Evolutionary conservation across 75 land plant species (phyloP), one percentile per base, ranked within the genome.

Genomic region (Cupressus sempervirens): DNA sequence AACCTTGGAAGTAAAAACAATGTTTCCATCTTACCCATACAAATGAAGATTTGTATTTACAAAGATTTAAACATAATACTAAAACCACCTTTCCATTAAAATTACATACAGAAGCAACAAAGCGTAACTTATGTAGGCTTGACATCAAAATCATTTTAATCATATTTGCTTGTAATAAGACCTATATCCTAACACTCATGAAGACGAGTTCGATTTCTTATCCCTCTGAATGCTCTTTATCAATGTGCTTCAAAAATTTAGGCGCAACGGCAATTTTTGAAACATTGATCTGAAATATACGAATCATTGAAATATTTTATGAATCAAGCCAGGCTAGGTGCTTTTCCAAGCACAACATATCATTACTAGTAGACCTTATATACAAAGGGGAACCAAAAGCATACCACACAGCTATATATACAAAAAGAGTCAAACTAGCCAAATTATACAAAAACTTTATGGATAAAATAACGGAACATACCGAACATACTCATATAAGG

Each of bases 261-360:
- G 79, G 52, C 48, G n/a, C 48, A 79, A 45, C 45, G n/a, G 46
- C 45, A 79, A 1, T 45, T 79, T 43, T 10, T 7, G 46, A 26
- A 1, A 45, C 45, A 43, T 43, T 18, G n/a, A 20, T 79, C 7
- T 11, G 46, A 45, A 10, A n/a, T n/a, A n/a, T n/a, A n/a, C n/a
- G n/a, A n/a, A n/a, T n/a, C n/a, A n/a, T n/a, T n/a, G n/a, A n/a
- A n/a, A n/a, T n/a, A n/a, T n/a, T n/a, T n/a, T n/a, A n/a, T 23
- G 45, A 79, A 43, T 30, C 4, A 79, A 79, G 81, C 30, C 13
- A 45, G 81, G 30, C 14, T 7, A 40, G 74, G 74, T 12, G 12
- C 48, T n/a, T 79, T 79, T 76, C 41, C 79, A 76, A 45, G 46
- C 29, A 45, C 81, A 45, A 79, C 45, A 43, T 10, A 79, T 79